phyloP scores from a whole-genome alignment of 176 grass and related monocot genomes.

The Pontederia crassipes region DNA sequence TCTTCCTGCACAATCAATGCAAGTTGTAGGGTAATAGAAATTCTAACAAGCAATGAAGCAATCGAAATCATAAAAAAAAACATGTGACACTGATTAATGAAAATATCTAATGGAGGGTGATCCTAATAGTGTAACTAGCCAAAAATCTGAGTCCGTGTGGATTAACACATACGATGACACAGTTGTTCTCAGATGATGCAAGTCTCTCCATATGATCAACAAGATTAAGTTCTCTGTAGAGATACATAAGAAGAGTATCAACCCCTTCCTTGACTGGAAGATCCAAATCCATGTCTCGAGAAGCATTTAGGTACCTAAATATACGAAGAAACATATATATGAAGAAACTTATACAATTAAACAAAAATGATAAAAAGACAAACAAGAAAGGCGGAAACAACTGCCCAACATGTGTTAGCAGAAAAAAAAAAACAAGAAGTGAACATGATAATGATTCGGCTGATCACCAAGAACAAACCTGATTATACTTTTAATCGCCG shows the following conservation, averaged over 20 bases:
- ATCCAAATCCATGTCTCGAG: constrained; percentile 48
- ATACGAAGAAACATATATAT: constrained; percentile 18
- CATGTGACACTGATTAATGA: no score
- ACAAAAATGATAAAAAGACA: no score
- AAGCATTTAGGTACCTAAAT: constrained; percentile 64
- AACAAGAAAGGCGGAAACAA: no score
- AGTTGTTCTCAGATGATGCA: constrained; percentile 81
- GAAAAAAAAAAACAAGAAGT: background rate
- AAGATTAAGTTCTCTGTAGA: constrained; percentile 92
- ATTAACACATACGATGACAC: constrained; percentile 63
- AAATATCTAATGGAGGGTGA: background rate
- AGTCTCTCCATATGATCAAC: constrained; percentile 96
- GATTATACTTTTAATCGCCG: constrained; percentile 88
- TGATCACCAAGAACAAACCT: constrained; percentile 24
- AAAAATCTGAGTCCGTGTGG: constrained; percentile 2
- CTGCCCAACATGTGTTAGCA: no score
- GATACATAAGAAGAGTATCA: constrained; percentile 99
- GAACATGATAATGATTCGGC: constrained; percentile 41
- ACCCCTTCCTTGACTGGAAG: constrained; percentile 72
- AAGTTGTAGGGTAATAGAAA: constrained; percentile 15
- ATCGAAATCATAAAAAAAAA: background rate
- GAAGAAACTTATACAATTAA: constrained; percentile 1
- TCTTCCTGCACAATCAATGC: constrained; percentile 62
- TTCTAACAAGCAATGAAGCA: background rate
- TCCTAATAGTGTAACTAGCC: background rate